Evolutionary conservation across 2,329 filamentous ascomycete genomes (phyloP).

Genomic region (Hypoxylon sp.): DNA sequence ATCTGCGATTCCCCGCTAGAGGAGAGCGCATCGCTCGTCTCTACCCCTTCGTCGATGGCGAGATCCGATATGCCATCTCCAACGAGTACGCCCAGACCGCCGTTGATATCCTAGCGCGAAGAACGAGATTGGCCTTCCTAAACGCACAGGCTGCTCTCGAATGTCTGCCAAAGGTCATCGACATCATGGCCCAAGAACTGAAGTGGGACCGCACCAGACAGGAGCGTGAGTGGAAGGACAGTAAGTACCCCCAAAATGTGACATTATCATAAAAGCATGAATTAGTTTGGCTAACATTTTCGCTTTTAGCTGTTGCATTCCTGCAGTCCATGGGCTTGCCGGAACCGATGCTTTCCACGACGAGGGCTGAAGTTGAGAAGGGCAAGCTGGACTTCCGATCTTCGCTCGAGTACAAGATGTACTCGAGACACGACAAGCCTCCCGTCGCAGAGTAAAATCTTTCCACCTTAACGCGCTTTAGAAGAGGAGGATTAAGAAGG

Average conservation of each 20-base stretch:
- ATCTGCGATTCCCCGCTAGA: constrained; percentile 81
- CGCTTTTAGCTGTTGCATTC: constrained; percentile 62
- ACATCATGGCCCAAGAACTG: constrained; percentile 87
- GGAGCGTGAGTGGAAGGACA: constrained; percentile 82
- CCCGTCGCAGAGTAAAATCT: constrained; percentile 51
- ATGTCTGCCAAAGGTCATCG: constrained; percentile 83
- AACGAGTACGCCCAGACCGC: constrained; percentile 94
- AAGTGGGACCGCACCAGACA: constrained; percentile 78
- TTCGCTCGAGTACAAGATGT: constrained; percentile 68
- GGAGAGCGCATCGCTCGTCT: constrained; percentile 81
- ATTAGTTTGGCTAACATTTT: constrained; percentile 10
- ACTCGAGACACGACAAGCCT: constrained; percentile 65
- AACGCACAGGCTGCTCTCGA: constrained; percentile 92
- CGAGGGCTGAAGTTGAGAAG: constrained; percentile 67
- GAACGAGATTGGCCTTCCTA: constrained; percentile 86
- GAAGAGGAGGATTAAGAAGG: constrained; percentile 16
- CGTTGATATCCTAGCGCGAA: constrained; percentile 84
- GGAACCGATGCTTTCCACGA: constrained; percentile 64
- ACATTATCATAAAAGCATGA: background rate
- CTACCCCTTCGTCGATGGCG: constrained; percentile 92
- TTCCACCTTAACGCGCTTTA: too few relatives aligned
- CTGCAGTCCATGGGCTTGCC: constrained; percentile 73
- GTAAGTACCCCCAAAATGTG: constrained; percentile 51
- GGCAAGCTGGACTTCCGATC: constrained; percentile 66
- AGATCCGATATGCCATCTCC: constrained; percentile 85